phyloP scores from a whole-genome alignment of 208 protist species.

The Wallacemonas collosoma region DNA sequence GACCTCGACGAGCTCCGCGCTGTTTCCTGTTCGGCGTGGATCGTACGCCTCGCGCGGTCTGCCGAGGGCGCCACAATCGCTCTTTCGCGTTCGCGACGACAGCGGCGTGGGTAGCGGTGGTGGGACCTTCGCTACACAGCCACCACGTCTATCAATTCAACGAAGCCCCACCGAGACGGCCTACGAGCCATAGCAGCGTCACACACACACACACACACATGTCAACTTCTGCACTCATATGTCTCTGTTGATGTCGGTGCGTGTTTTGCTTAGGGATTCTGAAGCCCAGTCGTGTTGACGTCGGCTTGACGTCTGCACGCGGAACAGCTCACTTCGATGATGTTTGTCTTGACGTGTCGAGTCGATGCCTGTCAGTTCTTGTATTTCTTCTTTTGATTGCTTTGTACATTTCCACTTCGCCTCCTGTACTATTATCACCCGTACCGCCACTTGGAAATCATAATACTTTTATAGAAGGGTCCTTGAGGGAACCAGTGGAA shows the following conservation, averaged over 20 bases:
- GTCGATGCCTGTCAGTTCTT: not conserved
- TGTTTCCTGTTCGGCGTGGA: constrained; percentile 1
- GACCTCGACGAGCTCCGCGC: not conserved
- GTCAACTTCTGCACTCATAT: constrained; percentile 17
- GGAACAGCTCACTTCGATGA: too few species aligned
- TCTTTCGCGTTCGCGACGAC: not conserved
- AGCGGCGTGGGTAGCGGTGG: too few species aligned
- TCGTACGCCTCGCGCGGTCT: constrained; percentile 11
- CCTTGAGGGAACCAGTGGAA: too few species aligned
- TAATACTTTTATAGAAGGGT: too few species aligned
- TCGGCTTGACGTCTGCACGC: too few species aligned
- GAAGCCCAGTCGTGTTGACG: too few species aligned
- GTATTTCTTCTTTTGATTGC: constrained; percentile 1
- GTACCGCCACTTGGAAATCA: too few species aligned
- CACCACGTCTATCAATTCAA: not conserved
- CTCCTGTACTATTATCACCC: too few species aligned
- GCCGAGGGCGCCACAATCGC: not conserved
- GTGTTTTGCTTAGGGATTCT: too few species aligned
- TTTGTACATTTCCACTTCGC: not conserved
- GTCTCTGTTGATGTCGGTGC: not conserved
- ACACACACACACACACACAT: not conserved
- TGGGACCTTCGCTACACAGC: not conserved
- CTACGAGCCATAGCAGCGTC: not conserved
- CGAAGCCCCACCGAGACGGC: not conserved
- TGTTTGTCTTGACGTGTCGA: too few species aligned